phyloP scores from a whole-genome alignment of 208 protist species.

The Trypanosoma platydactyli region DNA sequence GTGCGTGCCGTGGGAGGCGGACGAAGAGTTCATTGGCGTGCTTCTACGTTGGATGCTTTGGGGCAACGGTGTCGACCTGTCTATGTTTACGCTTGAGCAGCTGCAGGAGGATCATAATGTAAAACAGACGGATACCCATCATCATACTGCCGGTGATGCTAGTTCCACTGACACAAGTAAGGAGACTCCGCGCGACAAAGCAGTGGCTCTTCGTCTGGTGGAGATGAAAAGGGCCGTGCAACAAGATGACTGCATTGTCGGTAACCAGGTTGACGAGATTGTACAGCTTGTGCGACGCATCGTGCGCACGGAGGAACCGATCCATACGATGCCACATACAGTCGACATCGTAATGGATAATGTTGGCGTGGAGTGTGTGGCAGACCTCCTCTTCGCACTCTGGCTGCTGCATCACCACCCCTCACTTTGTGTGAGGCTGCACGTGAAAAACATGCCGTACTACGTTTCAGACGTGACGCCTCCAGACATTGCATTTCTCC shows the following conservation, averaged over 20 bases:
- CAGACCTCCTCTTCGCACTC: constrained; percentile 72
- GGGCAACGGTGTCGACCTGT: constrained; percentile 86
- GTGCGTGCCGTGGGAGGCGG: constrained; percentile 62
- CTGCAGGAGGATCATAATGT: constrained; percentile 29
- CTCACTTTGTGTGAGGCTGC: constrained; percentile 46
- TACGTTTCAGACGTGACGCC: constrained; percentile 89
- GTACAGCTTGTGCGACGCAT: constrained; percentile 43
- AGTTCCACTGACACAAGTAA: background rate
- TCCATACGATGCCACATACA: constrained; percentile 14
- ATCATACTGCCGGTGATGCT: background rate
- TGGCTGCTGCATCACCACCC: constrained; percentile 67
- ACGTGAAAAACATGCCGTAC: constrained; percentile 89
- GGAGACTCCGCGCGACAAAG: background rate
- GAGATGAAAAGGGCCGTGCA: constrained; percentile 34
- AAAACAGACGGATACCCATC: background rate
- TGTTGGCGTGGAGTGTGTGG: constrained; percentile 80
- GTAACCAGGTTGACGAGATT: constrained; percentile 55
- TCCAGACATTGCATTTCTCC: constrained; percentile 63
- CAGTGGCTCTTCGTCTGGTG: constrained; percentile 33
- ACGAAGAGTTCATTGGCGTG: constrained; percentile 42
- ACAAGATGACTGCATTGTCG: constrained; percentile 60
- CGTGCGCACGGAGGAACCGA: constrained; percentile 19
- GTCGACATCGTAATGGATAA: constrained; percentile 91
- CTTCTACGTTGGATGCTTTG: constrained; percentile 86
- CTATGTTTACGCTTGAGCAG: constrained; percentile 87